Base-by-base conservation (phyloP, 139 green algal species). In the Closterium sp. region DNA sequence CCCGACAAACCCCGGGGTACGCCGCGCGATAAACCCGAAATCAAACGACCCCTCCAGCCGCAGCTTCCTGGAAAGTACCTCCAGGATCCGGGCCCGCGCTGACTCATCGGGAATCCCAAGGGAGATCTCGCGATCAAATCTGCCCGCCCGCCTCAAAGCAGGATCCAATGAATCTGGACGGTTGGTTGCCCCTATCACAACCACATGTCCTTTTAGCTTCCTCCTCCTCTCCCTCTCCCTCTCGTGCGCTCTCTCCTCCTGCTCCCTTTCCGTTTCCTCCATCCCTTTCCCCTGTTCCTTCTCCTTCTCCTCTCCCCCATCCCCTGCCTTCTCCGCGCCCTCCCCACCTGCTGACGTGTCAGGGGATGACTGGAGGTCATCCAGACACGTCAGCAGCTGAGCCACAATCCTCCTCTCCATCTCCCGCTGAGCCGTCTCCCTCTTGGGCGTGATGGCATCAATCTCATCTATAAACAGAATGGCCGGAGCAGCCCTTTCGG, bases 391-490 rank as follows among this genome's bases (percentile, higher is more conserved):
- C 38, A 99, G 96, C 95, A 99, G 97, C 95, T 98, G 97, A 4
- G 97, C 97, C 29, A 99, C 97, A 90, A 99, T 98, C 87, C 97
- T 95, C 4, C 97, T 93, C 95, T 99, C 97, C 97, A 99, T 99
- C 94, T 98, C 97, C 2, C 93, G 94, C 85, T 94, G 90, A 31
- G 91, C 93, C 22, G 79, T 92, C 88, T 22, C 97, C 31, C 98
- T 95, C 93, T 96, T 97, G 88, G 97, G 96, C 1, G 97, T 98
- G 38, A 99, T 93, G 2, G 98, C 98, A 91, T 99, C 98, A 45
- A 99, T 97, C 95, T 99, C 98, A 92, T 99, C 98, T 88, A 99
- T 97, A 93, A 99, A 99, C 88, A 99, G 98, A 92, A 99, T 97
- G 94, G 97, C 99, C 22, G 98, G 97, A 17, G 96, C 97, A 38